A percentile compares a stretch with the other conserved stretches of the same genome.
phyloP scores from a whole-genome alignment of 179 eudicot genomes.

The Patellifolia procumbens region DNA sequence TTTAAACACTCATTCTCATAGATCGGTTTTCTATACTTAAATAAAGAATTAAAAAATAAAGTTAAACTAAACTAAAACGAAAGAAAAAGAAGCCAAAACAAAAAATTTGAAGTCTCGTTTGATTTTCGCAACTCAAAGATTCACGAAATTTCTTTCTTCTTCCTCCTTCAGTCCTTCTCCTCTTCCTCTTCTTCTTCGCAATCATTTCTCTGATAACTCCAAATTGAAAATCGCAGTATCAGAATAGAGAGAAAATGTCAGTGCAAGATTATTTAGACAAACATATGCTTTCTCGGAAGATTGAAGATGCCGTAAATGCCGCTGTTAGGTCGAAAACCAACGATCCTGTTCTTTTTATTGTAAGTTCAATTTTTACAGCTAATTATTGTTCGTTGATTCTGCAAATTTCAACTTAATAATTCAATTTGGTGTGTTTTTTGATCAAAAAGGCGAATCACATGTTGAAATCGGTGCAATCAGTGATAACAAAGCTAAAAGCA shows the following conservation, averaged over 20 bases:
- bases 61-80: too few relatives aligned
- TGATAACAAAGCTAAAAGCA: conserved; percentile 86
- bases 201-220: not conserved
- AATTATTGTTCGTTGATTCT: not conserved
- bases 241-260: conserved; percentile 52
- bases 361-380: conserved; percentile 17
- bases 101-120: too few relatives aligned
- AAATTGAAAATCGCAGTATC: not conserved
- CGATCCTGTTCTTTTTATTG: conserved; percentile 95
- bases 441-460: conserved; percentile 75
- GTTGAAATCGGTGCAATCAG: conserved; percentile 88
- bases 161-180: not conserved
- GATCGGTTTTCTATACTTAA: too few relatives aligned
- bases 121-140: not conserved
- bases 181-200: not conserved
- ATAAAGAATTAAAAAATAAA: too few relatives aligned
- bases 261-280: conserved; percentile 92
- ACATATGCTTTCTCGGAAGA: conserved; percentile 83
- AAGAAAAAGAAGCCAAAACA: too few relatives aligned
- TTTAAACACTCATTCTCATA: too few relatives aligned
- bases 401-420: not conserved
- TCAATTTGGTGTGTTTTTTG: not conserved
- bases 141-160: not conserved
- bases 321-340: conserved; percentile 88
- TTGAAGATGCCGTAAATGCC: conserved; percentile 96